phyloP scores from a whole-genome alignment of 1,284 basidiomycete species.

The Tilletia indica region DNA sequence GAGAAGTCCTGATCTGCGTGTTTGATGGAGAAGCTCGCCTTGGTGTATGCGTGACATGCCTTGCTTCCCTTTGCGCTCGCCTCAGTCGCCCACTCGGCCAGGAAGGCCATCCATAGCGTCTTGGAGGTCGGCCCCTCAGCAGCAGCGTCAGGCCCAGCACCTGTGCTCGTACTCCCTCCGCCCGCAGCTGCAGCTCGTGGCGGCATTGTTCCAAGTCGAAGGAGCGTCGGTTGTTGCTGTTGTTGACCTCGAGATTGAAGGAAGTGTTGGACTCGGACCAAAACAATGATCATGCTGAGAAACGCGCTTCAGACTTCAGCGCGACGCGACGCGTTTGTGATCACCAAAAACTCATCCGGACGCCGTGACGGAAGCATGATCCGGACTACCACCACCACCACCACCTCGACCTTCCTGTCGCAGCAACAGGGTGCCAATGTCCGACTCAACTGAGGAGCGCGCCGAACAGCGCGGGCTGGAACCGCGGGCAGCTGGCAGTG shows the following conservation, averaged over 20 bases:
- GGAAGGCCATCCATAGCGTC: conserved; percentile 43
- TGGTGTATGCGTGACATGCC: conserved; percentile 37
- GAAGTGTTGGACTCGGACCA: too few relatives aligned
- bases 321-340: neutral
- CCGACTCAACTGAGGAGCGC: conserved; percentile 65
- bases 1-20: conserved; percentile 29
- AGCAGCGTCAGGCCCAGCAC: neutral
- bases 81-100: conserved; percentile 40
- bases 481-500: neutral
- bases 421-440: too few relatives aligned
- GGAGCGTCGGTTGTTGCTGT: too few relatives aligned
- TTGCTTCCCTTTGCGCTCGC: conserved; percentile 41
- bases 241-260: too few relatives aligned
- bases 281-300: too few relatives aligned
- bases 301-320: too few relatives aligned
- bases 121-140: conserved; percentile 22
- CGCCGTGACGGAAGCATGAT: conserved; percentile 62
- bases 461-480: conserved; percentile 74
- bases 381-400: too few relatives aligned
- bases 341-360: conserved; percentile 58
- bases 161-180: neutral
- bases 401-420: conserved; percentile 56
- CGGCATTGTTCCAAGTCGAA: neutral
- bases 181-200: neutral
- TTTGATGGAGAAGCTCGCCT: conserved; percentile 35